phyloP scores from a whole-genome alignment of 257 asterid species.

The Misopates orontium region DNA sequence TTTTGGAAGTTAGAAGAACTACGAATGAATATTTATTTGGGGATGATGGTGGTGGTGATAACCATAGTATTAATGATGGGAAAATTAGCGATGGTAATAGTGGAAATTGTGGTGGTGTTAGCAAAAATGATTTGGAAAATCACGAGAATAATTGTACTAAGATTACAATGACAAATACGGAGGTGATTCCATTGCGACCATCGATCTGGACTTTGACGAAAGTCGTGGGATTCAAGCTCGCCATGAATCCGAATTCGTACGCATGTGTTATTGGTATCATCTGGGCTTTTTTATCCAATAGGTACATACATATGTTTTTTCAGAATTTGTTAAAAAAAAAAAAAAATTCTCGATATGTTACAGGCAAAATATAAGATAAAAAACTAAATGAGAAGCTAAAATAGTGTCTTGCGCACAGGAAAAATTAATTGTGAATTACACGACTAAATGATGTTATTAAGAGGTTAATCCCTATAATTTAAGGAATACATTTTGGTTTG shows the following conservation, averaged over 20 bases:
- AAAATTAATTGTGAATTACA: not conserved
- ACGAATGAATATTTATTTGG: slow-evolving; percentile 1
- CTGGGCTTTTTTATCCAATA: slow-evolving; percentile 61
- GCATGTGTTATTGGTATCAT: slow-evolving; percentile 47
- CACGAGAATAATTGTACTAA: not conserved
- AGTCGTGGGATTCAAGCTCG: slow-evolving; percentile 44
- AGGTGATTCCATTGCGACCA: not conserved
- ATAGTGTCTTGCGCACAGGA: too few species aligned
- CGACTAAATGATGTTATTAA: too few species aligned
- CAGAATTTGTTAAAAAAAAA: too few species aligned
- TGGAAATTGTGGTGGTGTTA: not conserved
- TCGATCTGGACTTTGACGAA: slow-evolving; percentile 34
- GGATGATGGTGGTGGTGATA: not conserved
- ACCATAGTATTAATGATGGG: too few species aligned
- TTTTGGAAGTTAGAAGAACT: slow-evolving; percentile 44
- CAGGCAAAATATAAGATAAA: too few species aligned
- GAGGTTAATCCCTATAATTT: too few species aligned
- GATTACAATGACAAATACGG: not conserved
- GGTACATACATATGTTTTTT: slow-evolving; percentile 35
- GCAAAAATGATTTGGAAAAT: too few species aligned
- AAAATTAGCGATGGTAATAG: not conserved
- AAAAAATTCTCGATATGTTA: too few species aligned
- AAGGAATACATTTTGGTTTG: too few species aligned
- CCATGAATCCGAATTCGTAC: slow-evolving; percentile 60
- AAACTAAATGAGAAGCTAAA: too few species aligned